Evolutionary conservation across 208 protist genomes (phyloP).

Genomic region (Kentomonas sorsogonicus): DNA sequence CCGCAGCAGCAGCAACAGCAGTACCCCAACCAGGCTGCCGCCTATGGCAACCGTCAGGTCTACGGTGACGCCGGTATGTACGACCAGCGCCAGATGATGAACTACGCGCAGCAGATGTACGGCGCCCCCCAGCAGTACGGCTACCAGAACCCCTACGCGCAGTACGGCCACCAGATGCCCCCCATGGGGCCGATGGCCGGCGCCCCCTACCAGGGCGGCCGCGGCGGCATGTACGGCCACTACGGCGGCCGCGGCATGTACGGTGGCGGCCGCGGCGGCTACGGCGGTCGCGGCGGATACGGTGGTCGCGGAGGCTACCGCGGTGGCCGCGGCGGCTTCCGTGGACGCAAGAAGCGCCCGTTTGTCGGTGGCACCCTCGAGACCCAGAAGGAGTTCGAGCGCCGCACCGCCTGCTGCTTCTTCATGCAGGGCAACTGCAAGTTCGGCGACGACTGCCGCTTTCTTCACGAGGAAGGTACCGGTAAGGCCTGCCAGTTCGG

Average conservation of each 20-base stretch:
- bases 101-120: constrained; percentile 5
- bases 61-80: constrained; percentile 18
- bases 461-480: constrained; percentile 63
- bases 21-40: background rate
- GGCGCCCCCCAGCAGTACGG: background rate
- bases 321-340: constrained; percentile 41
- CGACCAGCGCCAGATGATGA: background rate
- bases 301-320: constrained; percentile 33
- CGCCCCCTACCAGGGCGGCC: background rate
- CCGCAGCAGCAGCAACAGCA: background rate
- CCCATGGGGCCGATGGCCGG: too few relatives aligned
- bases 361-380: constrained; percentile 82
- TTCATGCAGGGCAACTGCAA: constrained; percentile 75
- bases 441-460: constrained; percentile 73
- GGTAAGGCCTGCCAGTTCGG: constrained; percentile 64
- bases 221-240: constrained; percentile 8
- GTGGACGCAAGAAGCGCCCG: constrained; percentile 47
- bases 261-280: constrained; percentile 16
- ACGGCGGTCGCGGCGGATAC: constrained; percentile 19
- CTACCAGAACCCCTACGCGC: background rate
- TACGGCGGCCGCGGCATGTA: constrained; percentile 13
- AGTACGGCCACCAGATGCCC: background rate
- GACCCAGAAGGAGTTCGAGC: constrained; percentile 68
- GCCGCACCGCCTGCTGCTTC: constrained; percentile 79
- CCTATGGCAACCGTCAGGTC: constrained; percentile 11